phyloP scores from a whole-genome alignment of 2,329 filamentous ascomycete species.

The Talaromyces amestolkiae region DNA sequence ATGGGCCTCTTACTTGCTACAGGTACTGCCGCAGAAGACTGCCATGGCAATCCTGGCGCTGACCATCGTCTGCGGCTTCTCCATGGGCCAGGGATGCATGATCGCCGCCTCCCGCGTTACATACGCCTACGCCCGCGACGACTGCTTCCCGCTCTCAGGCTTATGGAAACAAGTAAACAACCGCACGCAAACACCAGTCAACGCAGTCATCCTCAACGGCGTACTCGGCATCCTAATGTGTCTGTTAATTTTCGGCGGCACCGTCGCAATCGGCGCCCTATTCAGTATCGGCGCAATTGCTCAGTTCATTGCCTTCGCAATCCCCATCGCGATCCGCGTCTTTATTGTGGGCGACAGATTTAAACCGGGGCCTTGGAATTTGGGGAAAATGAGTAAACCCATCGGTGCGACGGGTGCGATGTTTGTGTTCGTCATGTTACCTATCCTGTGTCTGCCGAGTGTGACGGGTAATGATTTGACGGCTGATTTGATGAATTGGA shows the following conservation, averaged over 20 bases:
- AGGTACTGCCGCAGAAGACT: constrained; percentile 60
- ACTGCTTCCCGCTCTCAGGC: constrained; percentile 62
- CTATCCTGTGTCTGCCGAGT: constrained; percentile 64
- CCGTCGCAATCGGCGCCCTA: constrained; percentile 62
- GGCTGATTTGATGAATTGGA: constrained; percentile 64
- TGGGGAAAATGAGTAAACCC: constrained; percentile 58
- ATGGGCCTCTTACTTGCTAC: constrained; percentile 67
- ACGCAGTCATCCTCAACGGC: constrained; percentile 67
- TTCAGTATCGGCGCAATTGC: constrained; percentile 70
- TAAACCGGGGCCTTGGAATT: constrained; percentile 66
- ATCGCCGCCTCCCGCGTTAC: constrained; percentile 65
- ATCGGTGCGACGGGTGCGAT: constrained; percentile 57
- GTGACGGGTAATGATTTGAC: constrained; percentile 55
- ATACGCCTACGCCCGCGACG: constrained; percentile 71
- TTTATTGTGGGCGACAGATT: constrained; percentile 61
- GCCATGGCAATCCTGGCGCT: constrained; percentile 63
- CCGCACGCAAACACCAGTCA: constrained; percentile 64
- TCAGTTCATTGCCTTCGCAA: constrained; percentile 56
- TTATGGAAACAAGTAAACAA: constrained; percentile 61
- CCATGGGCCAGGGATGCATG: constrained; percentile 72
- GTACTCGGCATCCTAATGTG: constrained; percentile 59
- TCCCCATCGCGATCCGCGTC: constrained; percentile 45
- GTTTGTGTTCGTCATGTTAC: constrained; percentile 66
- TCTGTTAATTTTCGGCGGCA: constrained; percentile 64
- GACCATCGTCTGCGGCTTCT: constrained; percentile 68